A percentile compares a stretch with the other conserved stretches of the same genome.
phyloP scores from a whole-genome alignment of 169 alveolate genomes.

The Plasmodium vinckei region DNA sequence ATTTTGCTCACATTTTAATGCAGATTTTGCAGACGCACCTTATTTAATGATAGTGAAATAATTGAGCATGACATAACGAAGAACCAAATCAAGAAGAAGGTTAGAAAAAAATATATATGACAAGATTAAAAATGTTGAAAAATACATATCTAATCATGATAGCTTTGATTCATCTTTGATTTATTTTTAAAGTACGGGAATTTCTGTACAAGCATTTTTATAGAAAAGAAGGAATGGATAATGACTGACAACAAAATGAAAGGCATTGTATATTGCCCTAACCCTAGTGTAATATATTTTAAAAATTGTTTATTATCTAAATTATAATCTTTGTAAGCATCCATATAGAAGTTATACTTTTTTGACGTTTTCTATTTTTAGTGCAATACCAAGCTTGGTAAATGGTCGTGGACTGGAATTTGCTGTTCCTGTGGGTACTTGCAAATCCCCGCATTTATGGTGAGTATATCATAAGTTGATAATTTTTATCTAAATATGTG shows the following conservation, averaged over 20 bases:
- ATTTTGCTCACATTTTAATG: not conserved
- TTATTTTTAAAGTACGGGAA: slow-evolving; percentile 28
- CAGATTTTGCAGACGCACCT: slow-evolving; percentile 40
- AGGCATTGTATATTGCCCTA: slow-evolving; percentile 50
- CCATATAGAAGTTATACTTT: not conserved
- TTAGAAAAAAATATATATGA: not conserved
- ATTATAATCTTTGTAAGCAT: not conserved
- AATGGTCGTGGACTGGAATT: slow-evolving; percentile 74
- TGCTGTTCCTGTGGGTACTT: slow-evolving; percentile 75
- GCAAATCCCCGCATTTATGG: slow-evolving; percentile 74
- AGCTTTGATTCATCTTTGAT: not conserved
- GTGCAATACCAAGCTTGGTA: slow-evolving; percentile 57
- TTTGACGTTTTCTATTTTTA: slow-evolving; percentile 8
- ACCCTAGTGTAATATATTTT: slow-evolving; percentile 12
- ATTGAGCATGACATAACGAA: slow-evolving; percentile 28
- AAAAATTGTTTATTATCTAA: not conserved
- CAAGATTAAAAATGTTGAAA: too few relatives aligned
- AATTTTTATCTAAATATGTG: too few relatives aligned
- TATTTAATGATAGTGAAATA: slow-evolving; percentile 37
- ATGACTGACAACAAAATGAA: slow-evolving; percentile 41
- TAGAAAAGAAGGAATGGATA: slow-evolving; percentile 59
- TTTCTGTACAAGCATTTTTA: slow-evolving; percentile 61
- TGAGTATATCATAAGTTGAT: not conserved
- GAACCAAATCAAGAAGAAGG: slow-evolving; percentile 41
- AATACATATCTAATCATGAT: not conserved